Conservation (phyloP, 306 rosid species). For the Vigna mungo region DNA sequence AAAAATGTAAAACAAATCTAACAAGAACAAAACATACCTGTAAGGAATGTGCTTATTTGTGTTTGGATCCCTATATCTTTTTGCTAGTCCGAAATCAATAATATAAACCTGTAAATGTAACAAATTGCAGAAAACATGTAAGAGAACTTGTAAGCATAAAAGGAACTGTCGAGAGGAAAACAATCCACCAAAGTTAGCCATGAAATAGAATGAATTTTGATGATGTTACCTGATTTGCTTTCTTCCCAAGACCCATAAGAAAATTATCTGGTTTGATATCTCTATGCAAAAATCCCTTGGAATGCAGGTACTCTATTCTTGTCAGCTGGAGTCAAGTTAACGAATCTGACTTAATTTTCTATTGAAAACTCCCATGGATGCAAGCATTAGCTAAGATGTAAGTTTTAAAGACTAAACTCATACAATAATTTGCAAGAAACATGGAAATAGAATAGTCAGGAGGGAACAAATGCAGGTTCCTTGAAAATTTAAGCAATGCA, state of each 20-base stretch:
- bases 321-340: slow-evolving; percentile 59
- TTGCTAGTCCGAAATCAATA: slow-evolving; percentile 91
- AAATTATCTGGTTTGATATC: slow-evolving; percentile 98
- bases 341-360: slow-evolving; percentile 26
- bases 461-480: slow-evolving; percentile 25
- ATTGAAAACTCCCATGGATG: slow-evolving; percentile 4
- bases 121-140: slow-evolving; percentile 34
- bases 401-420: slow-evolving; percentile 31
- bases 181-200: slow-evolving; percentile 20
- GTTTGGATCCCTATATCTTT: slow-evolving; percentile 70
- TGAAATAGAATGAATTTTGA: slow-evolving; percentile 22
- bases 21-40: slow-evolving; percentile 58
- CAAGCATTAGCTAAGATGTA: slow-evolving; percentile 15
- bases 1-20: slow-evolving; percentile 30
- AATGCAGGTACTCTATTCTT: slow-evolving; percentile 68
- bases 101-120: slow-evolving; percentile 63
- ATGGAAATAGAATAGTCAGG: slow-evolving; percentile 7
- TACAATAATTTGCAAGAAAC: slow-evolving; percentile 15
- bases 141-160: slow-evolving; percentile 26
- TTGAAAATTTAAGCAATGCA: slow-evolving; percentile 33
- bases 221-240: slow-evolving; percentile 78
- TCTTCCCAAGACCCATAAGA: slow-evolving; percentile 96
- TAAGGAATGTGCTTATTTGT: slow-evolving; percentile 78
- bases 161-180: slow-evolving; percentile 31
- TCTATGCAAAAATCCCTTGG: slow-evolving; percentile 88